Evolutionary conservation across 2,329 filamentous ascomycete genomes (phyloP).

Genomic region (Davidsoniella neocaledoniae): DNA sequence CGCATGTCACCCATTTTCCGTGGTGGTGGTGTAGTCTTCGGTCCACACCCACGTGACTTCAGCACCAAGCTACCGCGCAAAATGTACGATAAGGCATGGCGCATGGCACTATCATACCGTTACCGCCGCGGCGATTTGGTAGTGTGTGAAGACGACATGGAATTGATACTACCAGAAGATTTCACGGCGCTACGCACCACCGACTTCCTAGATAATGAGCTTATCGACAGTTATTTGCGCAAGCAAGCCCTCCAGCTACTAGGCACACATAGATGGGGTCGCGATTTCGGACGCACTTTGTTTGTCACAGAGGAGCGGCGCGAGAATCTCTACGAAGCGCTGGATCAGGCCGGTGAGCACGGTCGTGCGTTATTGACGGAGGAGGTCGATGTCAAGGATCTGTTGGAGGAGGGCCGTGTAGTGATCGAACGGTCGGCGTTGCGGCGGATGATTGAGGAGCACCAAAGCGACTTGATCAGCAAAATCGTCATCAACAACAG

Average conservation of each 20-base stretch:
- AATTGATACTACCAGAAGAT: slow-evolving; percentile 41
- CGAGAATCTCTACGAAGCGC: slow-evolving; percentile 46
- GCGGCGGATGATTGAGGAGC: slow-evolving; percentile 52
- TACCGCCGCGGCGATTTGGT: slow-evolving; percentile 77
- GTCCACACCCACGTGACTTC: slow-evolving; percentile 88
- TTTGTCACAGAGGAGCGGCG: slow-evolving; percentile 51
- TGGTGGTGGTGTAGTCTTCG: slow-evolving; percentile 77
- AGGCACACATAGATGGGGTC: slow-evolving; percentile 51
- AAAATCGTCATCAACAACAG: slow-evolving; percentile 6
- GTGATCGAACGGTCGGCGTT: slow-evolving; percentile 75
- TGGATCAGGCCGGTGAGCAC: slow-evolving; percentile 46
- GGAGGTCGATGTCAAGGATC: slow-evolving; percentile 92
- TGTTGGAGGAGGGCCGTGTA: slow-evolving; percentile 69
- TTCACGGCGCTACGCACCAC: slow-evolving; percentile 26
- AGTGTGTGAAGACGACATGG: slow-evolving; percentile 62
- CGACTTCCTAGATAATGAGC: slow-evolving; percentile 17
- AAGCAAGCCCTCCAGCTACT: slow-evolving; percentile 54
- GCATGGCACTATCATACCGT: slow-evolving; percentile 82
- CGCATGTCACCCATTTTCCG: slow-evolving; percentile 65
- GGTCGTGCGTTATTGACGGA: slow-evolving; percentile 51
- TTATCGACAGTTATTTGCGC: slow-evolving; percentile 38
- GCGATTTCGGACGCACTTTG: slow-evolving; percentile 49
- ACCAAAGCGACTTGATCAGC: slow-evolving; percentile 46
- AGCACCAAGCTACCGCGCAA: slow-evolving; percentile 67
- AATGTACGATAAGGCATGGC: slow-evolving; percentile 89